A percentile compares a stretch with the other conserved stretches of the same genome.
These are phyloP conservation scores for Claviceps paspali DNA, from an alignment of 2,329 filamentous ascomycete genomes.

Conservation along the genomic window DNA sequence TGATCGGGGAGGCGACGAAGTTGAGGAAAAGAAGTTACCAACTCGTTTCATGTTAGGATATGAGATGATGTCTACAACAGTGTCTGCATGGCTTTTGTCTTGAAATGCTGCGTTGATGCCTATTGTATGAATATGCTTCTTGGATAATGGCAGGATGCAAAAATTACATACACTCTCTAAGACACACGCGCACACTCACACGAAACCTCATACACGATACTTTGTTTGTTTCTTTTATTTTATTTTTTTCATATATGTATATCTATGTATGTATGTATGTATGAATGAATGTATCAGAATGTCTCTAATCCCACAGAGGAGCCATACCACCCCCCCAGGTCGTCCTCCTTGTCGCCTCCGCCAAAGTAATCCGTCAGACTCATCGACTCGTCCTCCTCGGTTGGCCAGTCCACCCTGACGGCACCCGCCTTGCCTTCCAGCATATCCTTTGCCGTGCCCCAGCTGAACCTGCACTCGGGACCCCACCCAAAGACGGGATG, in stretches of 20 bases:
- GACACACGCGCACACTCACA: too few relatives aligned
- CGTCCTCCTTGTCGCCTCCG: constrained; percentile 36
- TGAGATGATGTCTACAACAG: constrained; percentile 7
- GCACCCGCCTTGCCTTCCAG: constrained; percentile 57
- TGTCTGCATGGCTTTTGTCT: neutral
- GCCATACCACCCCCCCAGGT: constrained; percentile 74
- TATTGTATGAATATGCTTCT: too few relatives aligned
- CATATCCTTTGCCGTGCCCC: constrained; percentile 90
- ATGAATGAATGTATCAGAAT: constrained; percentile 31
- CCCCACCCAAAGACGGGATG: constrained; percentile 94
- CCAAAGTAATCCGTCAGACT: constrained; percentile 65
- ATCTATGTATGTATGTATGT: too few relatives aligned
- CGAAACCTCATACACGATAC: too few relatives aligned
- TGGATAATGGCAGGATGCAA: neutral
- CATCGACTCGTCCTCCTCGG: constrained; percentile 52
- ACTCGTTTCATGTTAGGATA: constrained; percentile 7
- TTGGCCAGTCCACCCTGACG: constrained; percentile 72
- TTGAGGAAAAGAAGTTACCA: neutral
- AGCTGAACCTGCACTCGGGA: constrained; percentile 82
- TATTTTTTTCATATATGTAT: too few relatives aligned
- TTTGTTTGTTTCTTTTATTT: too few relatives aligned
- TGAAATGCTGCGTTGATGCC: neutral
- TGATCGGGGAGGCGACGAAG: neutral
- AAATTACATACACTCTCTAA: too few relatives aligned
- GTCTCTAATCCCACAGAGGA: constrained; percentile 52